Conservation (phyloP, 345 rosid species). For the Arabidopsis arenosa region DNA sequence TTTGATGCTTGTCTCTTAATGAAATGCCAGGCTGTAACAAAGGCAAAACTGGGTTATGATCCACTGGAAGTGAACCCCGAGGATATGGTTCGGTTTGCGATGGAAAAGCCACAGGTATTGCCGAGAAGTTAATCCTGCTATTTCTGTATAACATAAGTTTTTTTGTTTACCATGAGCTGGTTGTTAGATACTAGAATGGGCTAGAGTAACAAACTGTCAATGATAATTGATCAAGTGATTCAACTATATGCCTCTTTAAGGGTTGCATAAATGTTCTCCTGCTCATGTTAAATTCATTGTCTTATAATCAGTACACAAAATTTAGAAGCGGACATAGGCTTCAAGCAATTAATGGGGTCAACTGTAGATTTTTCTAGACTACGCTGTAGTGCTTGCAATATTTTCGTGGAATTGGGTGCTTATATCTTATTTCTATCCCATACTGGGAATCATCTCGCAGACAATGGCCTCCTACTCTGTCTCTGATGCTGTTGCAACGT, state of each 20-base stretch:
- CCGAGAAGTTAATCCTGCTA: constrained; percentile 22
- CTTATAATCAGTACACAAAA: constrained; percentile 25
- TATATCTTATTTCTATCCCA: constrained; percentile 37
- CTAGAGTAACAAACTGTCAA: constrained; percentile 17
- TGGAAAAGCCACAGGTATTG: constrained; percentile 90
- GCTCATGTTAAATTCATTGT: constrained; percentile 9
- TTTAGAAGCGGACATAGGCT: constrained; percentile 16
- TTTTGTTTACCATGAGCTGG: neutral
- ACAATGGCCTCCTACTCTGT: constrained; percentile 99
- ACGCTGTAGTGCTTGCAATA: constrained; percentile 24
- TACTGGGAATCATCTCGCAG: constrained; percentile 55
- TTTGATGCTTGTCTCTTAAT: constrained; percentile 34
- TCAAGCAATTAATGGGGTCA: constrained; percentile 8
- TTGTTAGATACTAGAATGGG: constrained; percentile 27
- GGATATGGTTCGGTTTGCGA: constrained; percentile 97
- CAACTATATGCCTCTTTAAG: constrained; percentile 17
- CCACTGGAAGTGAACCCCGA: constrained; percentile 98
- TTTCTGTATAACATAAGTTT: constrained; percentile 21
- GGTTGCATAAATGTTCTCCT: constrained; percentile 1
- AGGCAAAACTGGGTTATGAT: constrained; percentile 96
- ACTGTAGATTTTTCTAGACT: constrained; percentile 33
- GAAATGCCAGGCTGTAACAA: constrained; percentile 81
- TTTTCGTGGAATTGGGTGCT: constrained; percentile 23
- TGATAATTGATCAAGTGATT: constrained; percentile 19
- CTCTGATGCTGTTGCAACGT: constrained; percentile 98